These are phyloP conservation scores for Beauveria sp. DNA, from an alignment of 2,329 filamentous ascomycete species.

Conservation along the genomic window DNA sequence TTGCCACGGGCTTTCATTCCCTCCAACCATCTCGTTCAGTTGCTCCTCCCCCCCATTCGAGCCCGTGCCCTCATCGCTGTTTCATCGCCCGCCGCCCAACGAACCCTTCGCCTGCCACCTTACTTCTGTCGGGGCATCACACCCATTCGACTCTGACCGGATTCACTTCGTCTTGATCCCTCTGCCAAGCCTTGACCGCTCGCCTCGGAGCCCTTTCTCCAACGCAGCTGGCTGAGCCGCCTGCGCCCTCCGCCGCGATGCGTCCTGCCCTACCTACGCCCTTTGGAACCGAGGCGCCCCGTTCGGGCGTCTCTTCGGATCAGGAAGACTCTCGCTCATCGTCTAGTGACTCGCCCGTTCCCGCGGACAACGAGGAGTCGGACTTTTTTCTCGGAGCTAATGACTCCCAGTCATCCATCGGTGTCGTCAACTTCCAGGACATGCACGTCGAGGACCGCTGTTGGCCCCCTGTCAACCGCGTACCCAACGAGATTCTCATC, in stretches of 20 bases:
- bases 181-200: not conserved
- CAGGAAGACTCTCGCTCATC: slow-evolving; percentile 53
- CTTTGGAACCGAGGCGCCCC: slow-evolving; percentile 15
- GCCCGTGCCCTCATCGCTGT: not conserved
- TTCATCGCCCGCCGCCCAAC: not conserved
- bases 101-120: not conserved
- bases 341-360: slow-evolving; percentile 66
- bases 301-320: slow-evolving; percentile 25
- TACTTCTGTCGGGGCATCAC: not conserved
- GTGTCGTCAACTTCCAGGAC: slow-evolving; percentile 68
- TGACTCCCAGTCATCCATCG: slow-evolving; percentile 88
- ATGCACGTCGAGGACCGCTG: slow-evolving; percentile 63
- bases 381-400: slow-evolving; percentile 87
- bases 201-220: not conserved
- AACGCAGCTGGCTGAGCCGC: not conserved
- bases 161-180: not conserved
- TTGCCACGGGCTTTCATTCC: not conserved
- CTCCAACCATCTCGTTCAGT: not conserved
- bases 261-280: slow-evolving; percentile 14
- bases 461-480: slow-evolving; percentile 69
- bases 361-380: slow-evolving; percentile 80
- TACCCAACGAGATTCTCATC: slow-evolving; percentile 93
- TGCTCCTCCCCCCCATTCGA: not conserved
- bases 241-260: slow-evolving; percentile 9
- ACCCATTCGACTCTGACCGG: not conserved